A percentile compares a stretch with the other conserved stretches of the same genome.
Conservation (phyloP, 2,329 filamentous ascomycete species). For the Iodosphaeria phyllophila region DNA sequence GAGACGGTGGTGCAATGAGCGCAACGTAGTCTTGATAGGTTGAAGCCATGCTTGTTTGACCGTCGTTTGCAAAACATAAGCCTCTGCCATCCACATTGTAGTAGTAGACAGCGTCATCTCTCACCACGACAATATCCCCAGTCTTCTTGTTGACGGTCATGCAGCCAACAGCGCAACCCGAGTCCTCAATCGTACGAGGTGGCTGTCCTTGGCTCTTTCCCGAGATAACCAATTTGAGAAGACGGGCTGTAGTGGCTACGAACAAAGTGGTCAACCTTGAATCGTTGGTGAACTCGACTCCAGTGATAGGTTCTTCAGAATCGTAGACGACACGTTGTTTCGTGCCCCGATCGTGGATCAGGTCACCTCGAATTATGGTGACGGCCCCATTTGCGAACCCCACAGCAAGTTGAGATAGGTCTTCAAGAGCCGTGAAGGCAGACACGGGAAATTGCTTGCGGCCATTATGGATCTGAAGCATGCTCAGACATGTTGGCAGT, state of each 20-base stretch:
- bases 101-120: constrained; percentile 90
- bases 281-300: constrained; percentile 56
- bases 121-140: constrained; percentile 75
- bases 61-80: constrained; percentile 79
- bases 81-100: constrained; percentile 75
- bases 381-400: constrained; percentile 94
- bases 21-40: constrained; percentile 75
- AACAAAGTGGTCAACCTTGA: constrained; percentile 58
- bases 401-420: constrained; percentile 81
- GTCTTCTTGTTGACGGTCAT: constrained; percentile 72
- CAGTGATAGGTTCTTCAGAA: constrained; percentile 89
- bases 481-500: constrained; percentile 72
- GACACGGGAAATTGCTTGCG: constrained; percentile 88
- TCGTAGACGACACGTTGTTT: constrained; percentile 92
- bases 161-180: constrained; percentile 81
- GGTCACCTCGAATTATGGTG: constrained; percentile 78
- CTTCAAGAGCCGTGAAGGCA: constrained; percentile 71
- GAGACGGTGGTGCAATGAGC: constrained; percentile 57
- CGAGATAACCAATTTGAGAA: constrained; percentile 72
- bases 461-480: constrained; percentile 71
- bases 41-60: constrained; percentile 65
- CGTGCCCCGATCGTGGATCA: constrained; percentile 87
- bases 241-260: constrained; percentile 75
- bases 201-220: constrained; percentile 80
- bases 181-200: constrained; percentile 73